These are phyloP conservation scores for Microsporum audouinii DNA, from an alignment of 2,329 filamentous ascomycete species.

Conservation along the genomic window DNA sequence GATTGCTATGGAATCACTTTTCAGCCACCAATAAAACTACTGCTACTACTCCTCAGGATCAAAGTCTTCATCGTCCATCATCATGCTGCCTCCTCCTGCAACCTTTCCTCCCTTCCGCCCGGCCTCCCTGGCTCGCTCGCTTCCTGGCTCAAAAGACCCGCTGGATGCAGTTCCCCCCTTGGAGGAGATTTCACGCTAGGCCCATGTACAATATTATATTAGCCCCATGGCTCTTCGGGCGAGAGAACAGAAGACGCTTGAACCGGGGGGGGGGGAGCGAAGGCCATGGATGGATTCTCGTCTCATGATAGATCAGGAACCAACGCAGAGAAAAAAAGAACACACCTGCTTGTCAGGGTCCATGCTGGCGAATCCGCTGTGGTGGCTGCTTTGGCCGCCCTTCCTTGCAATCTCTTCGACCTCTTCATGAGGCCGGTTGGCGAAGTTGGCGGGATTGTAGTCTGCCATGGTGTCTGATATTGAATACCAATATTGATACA, in stretches of 20 bases:
- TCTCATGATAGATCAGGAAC: background rate
- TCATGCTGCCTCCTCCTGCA: background rate
- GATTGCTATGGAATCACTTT: background rate
- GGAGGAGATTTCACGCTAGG: slow-evolving; percentile 44
- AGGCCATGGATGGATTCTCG: background rate
- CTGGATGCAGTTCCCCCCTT: slow-evolving; percentile 43
- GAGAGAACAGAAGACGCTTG: background rate
- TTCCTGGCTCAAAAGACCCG: slow-evolving; percentile 45
- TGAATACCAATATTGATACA: background rate
- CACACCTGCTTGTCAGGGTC: slow-evolving; percentile 24
- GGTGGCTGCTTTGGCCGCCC: slow-evolving; percentile 25
- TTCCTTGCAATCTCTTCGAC: slow-evolving; percentile 32
- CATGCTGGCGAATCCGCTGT: slow-evolving; percentile 22
- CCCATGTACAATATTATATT: background rate
- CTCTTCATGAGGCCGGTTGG: slow-evolving; percentile 36
- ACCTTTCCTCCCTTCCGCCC: slow-evolving; percentile 41
- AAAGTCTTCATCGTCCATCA: background rate
- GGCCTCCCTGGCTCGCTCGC: slow-evolving; percentile 43
- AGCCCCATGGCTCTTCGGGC: background rate
- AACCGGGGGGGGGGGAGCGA: background rate
- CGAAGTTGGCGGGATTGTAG: slow-evolving; percentile 31
- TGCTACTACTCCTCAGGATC: background rate
- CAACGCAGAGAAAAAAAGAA: background rate
- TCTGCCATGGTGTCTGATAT: slow-evolving; percentile 19
- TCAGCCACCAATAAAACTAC: background rate